Evolutionary conservation across 208 protist genomes (phyloP), one percentile per base, ranked within the genome.

Genomic region (Crithidia sp.): DNA sequence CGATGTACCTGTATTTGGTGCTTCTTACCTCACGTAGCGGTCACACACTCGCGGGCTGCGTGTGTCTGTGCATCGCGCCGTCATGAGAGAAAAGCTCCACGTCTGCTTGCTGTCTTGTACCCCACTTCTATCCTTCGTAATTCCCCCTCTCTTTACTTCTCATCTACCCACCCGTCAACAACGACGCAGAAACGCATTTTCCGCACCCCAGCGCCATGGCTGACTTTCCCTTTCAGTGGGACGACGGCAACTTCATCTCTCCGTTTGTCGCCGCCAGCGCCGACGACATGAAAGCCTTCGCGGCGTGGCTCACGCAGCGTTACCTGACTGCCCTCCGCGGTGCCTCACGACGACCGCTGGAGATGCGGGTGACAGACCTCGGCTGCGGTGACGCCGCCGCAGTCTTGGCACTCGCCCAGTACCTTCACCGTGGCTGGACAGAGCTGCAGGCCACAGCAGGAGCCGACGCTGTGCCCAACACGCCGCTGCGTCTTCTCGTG

Each of bases 141-240:
- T n/a, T 57, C 2, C 47, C 12, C 44, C 57, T 63, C 49, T 47
- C 67, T 64, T 19, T 7, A 2, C 12, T 49, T 49, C 45, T 13
- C 45, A 7, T 2, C 55, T 5, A 0, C 54, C 16, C 28, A 59
- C 55, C 49, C 16, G 41, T 28, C 4, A 8, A 59, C 19, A 28
- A 28, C 28, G 28, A 28, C 28, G 1, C 1, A 28, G 28, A 28
- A 28, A 28, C 28, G 28, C 28, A 28, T 28, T 28, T 1, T 28
- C 28, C 28, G 28, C 28, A 28, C 28, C 28, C 45, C 9, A 45
- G 16, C 4, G 5, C 5, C 7, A 78, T 72, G 74, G 44, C 67
- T 0, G 87, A 91, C 41, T 78, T 95, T 4, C 87, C 90, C 2
- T 95, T 95, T 76, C 83, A 92, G 67, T 95, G 90, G 87, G 90